These are phyloP conservation scores for Lipomyces oligophaga DNA, from an alignment of 805 yeast species.

Conservation along the genomic window DNA sequence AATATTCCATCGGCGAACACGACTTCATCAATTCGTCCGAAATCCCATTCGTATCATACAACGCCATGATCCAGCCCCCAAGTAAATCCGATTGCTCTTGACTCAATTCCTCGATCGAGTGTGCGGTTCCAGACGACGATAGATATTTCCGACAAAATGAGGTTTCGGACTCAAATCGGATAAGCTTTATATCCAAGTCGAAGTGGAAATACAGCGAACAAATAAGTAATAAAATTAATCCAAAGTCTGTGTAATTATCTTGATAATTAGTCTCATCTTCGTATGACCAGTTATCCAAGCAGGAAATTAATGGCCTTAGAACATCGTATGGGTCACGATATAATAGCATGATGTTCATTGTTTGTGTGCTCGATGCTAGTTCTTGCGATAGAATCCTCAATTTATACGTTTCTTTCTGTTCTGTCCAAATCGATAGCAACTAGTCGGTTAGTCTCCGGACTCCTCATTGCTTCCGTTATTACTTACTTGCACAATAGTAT, in stretches of 20 bases:
- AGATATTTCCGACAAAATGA: slow-evolving; percentile 18
- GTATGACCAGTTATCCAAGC: slow-evolving; percentile 48
- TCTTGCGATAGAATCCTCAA: slow-evolving; percentile 53
- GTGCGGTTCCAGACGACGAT: slow-evolving; percentile 25
- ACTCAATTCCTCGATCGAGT: slow-evolving; percentile 21
- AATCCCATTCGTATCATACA: slow-evolving; percentile 79
- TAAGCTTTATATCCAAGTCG: slow-evolving; percentile 32
- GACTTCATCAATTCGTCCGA: slow-evolving; percentile 74
- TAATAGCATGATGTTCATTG: slow-evolving; percentile 46
- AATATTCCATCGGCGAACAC: slow-evolving; percentile 62
- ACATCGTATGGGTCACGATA: slow-evolving; percentile 45
- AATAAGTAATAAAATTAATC: slow-evolving; percentile 53
- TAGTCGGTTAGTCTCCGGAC: too few species aligned
- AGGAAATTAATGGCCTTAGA: slow-evolving; percentile 46
- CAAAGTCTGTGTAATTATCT: slow-evolving; percentile 66
- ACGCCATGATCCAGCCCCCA: slow-evolving; percentile 72
- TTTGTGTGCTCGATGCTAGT: slow-evolving; percentile 43
- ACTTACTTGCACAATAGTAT: slow-evolving; percentile 25
- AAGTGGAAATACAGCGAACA: slow-evolving; percentile 41
- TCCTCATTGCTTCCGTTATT: too few species aligned
- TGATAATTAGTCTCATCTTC: slow-evolving; percentile 61
- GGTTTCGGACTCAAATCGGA: slow-evolving; percentile 4
- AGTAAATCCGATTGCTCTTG: slow-evolving; percentile 38
- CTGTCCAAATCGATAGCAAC: slow-evolving; percentile 45
- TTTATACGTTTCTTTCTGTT: slow-evolving; percentile 41